Evolutionary conservation across 768 basidiomycete species (phyloP), one percentile per base, ranked within the genome.

Genomic region (Porpolomopsis calyptriformis): DNA sequence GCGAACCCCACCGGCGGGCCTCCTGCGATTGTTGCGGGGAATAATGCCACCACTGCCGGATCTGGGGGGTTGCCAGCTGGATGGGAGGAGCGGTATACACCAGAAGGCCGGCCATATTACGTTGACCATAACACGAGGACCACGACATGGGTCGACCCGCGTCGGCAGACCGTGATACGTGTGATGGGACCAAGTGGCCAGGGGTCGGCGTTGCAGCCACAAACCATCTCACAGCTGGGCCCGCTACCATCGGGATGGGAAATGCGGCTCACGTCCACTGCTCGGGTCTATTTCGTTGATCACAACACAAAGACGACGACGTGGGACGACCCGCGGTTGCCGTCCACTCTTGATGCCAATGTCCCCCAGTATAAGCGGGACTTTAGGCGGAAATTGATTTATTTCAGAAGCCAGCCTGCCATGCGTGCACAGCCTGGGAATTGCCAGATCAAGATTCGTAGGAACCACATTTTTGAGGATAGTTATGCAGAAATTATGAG

Each of bases 221-320:
- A 97, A 63, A 85, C 92, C 8, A 94, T 98, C 47, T 88, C 89
- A 9, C 94, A 97, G 60, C 83, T 99, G 19, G 96, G 96, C 2
- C 96, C 96, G 23, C 66, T 99, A 18, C 96, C 96, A 3, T 92
- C 88, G 34, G 96, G 96, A 46, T 99, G 96, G 96, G 96, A 99
- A 65, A 99, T 99, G 96, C 89, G 96, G 38, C 84, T 99, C 43
- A 99, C 96, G 4, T 84, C 88, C 3, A 98, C 96, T 1, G 94
- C 96, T 1, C 83, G 96, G 40, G 96, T 99, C 5, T 99, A 99
- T 71, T 99, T 99, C 60, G 96, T 99, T 44, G 96, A 99, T 63
- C 96, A 99, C 70, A 98, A 98, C 68, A 98, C 96, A 46, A 97
- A 98, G 78, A 99, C 96, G 25, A 99, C 96, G 24, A 99, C 96